Conservation (phyloP, 2,329 filamentous ascomycete genomes). For the Fusarium sp. region DNA sequence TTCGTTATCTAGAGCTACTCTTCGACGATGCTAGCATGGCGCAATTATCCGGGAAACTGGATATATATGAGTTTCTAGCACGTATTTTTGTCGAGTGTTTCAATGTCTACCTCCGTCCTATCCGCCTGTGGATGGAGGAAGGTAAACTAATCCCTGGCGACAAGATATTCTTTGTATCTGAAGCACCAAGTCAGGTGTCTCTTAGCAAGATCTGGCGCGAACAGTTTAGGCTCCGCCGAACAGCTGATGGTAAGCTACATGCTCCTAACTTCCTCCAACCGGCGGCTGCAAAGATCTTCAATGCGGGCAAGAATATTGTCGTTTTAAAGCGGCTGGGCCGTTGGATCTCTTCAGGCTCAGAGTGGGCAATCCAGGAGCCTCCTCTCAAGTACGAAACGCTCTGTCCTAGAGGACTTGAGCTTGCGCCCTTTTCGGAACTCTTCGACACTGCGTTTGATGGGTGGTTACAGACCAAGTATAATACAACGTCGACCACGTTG, state of each 20-base stretch:
- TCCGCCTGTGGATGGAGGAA: conserved; percentile 86
- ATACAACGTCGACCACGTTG: conserved; percentile 75
- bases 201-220: conserved; percentile 80
- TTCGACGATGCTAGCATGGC: conserved; percentile 77
- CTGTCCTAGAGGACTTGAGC: conserved; percentile 60
- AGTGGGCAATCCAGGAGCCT: conserved; percentile 55
- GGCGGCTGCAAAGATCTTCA: conserved; percentile 80
- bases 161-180: conserved; percentile 80
- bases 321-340: conserved; percentile 81
- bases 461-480: conserved; percentile 84
- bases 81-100: conserved; percentile 85
- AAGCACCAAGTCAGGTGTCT: conserved; percentile 68
- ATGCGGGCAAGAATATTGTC: conserved; percentile 87
- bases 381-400: conserved; percentile 70
- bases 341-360: conserved; percentile 55
- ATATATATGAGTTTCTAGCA: conserved; percentile 73
- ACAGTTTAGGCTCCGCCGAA: conserved; percentile 76
- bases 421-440: conserved; percentile 80
- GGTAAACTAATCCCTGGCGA: conserved; percentile 77
- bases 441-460: conserved; percentile 77
- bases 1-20: conserved; percentile 82
- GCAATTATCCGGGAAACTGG: conserved; percentile 76
- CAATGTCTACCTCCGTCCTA: conserved; percentile 82
- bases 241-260: conserved; percentile 71
- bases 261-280: conserved; percentile 82